Percentiles rank a stretch among this genome's conserved stretches.
phyloP scores from a whole-genome alignment of 345 rosid genomes.

The Salix viminalis region DNA sequence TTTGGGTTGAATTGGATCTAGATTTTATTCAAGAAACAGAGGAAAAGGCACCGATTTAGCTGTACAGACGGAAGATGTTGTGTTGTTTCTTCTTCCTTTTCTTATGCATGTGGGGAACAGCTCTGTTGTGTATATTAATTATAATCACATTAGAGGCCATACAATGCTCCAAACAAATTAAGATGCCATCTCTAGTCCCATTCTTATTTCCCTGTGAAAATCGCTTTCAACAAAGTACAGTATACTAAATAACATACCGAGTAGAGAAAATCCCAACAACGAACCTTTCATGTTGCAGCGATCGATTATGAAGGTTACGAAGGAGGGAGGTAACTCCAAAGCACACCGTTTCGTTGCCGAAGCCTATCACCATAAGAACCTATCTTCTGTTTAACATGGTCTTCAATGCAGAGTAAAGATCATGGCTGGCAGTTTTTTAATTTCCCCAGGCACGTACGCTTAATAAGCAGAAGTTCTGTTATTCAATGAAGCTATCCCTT shows the following conservation, averaged over 20 bases:
- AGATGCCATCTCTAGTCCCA: constrained; percentile 4
- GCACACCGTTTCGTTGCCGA: constrained; percentile 44
- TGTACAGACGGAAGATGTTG: too few species aligned
- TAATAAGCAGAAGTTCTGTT: too few species aligned
- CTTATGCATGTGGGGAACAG: constrained; percentile 13
- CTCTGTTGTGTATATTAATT: constrained; percentile 4
- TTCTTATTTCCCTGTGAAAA: neutral
- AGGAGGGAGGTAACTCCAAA: constrained; percentile 37
- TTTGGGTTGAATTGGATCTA: too few species aligned
- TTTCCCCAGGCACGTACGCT: too few species aligned
- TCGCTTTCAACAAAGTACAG: constrained; percentile 23
- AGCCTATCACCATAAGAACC: constrained; percentile 33
- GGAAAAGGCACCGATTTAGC: too few species aligned
- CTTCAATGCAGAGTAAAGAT: constrained; percentile 17
- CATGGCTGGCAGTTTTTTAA: too few species aligned
- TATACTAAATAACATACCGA: constrained; percentile 37
- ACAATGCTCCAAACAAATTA: constrained; percentile 2
- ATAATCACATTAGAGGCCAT: constrained; percentile 1
- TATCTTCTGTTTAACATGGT: constrained; percentile 17
- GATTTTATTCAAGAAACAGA: too few species aligned
- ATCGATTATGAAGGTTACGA: constrained; percentile 28
- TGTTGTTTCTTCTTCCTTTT: neutral
- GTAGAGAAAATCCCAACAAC: constrained; percentile 21
- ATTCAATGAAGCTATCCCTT: constrained; percentile 2
- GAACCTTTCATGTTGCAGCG: constrained; percentile 34